Percentiles rank a stretch among this genome's conserved stretches.
phyloP scores from a whole-genome alignment of 148 eudicot species.

The Salicornia ramosissima region DNA sequence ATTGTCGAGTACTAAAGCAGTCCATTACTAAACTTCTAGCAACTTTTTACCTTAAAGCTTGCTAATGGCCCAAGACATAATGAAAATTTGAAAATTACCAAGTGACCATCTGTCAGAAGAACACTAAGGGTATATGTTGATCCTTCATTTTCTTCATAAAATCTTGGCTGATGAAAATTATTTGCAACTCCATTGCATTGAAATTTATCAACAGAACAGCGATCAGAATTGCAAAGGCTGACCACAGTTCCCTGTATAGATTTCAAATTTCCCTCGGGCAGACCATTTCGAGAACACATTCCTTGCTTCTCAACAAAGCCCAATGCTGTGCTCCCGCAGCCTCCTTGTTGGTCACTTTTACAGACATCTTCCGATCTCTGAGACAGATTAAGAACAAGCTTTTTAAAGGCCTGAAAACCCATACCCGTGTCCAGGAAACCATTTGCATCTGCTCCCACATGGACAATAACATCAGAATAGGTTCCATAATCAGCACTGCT shows the following conservation, averaged over 20 bases:
- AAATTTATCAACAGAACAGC: slow-evolving; percentile 20
- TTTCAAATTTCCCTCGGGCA: slow-evolving; percentile 64
- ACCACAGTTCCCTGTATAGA: slow-evolving; percentile 63
- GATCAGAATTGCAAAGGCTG: slow-evolving; percentile 39
- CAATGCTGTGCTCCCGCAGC: slow-evolving; percentile 14
- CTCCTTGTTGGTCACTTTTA: slow-evolving; percentile 19
- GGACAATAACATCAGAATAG: slow-evolving; percentile 47
- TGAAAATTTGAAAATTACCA: slow-evolving; percentile 50
- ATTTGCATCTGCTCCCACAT: slow-evolving; percentile 35
- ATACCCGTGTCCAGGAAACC: slow-evolving; percentile 29
- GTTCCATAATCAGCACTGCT: slow-evolving; percentile 25
- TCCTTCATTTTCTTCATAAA: slow-evolving; percentile 25
- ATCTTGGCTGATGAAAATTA: slow-evolving; percentile 30
- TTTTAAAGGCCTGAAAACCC: slow-evolving; percentile 31
- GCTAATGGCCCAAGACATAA: slow-evolving; percentile 7
- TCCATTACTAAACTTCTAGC: neutral
- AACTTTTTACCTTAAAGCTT: slow-evolving; percentile 1
- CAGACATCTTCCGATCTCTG: slow-evolving; percentile 22
- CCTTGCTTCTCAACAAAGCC: slow-evolving; percentile 27
- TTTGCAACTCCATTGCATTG: slow-evolving; percentile 16
- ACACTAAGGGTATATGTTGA: slow-evolving; percentile 51
- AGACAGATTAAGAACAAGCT: slow-evolving; percentile 25
- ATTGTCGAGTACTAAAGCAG: neutral
- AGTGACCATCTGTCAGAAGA: slow-evolving; percentile 46
- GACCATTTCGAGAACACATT: slow-evolving; percentile 22